A percentile compares a stretch with the other conserved stretches of the same genome.
Evolutionary conservation across 257 asterid species (phyloP).

Genomic region (Ehretia macrophylla): DNA sequence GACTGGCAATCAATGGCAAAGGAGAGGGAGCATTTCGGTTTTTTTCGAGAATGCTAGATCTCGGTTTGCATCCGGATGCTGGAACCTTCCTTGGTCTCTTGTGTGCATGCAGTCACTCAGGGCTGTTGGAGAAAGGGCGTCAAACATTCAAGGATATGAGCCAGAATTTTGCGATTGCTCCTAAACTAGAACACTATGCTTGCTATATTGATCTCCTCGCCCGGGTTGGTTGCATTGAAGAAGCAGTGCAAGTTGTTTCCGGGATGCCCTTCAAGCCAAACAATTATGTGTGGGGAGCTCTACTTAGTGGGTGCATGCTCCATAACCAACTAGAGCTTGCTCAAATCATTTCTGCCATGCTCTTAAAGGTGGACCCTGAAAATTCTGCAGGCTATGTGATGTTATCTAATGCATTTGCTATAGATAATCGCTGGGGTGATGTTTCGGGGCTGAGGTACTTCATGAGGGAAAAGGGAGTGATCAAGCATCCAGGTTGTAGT

Average conservation of each 20-base stretch:
- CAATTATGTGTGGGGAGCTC: constrained; percentile 67
- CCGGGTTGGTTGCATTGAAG: constrained; percentile 60
- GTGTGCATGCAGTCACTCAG: constrained; percentile 63
- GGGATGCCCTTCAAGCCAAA: constrained; percentile 61
- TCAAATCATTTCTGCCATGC: constrained; percentile 44
- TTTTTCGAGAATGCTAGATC: constrained; percentile 42
- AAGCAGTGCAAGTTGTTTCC: constrained; percentile 48
- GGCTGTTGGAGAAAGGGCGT: constrained; percentile 54
- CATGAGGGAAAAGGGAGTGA: constrained; percentile 64
- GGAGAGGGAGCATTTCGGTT: constrained; percentile 52
- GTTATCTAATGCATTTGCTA: constrained; percentile 67
- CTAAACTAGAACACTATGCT: constrained; percentile 65
- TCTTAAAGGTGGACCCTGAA: constrained; percentile 54
- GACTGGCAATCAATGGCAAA: constrained; percentile 62
- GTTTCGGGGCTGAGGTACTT: constrained; percentile 47
- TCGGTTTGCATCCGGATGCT: constrained; percentile 33
- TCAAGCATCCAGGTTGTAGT: constrained; percentile 61
- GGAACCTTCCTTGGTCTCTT: constrained; percentile 47
- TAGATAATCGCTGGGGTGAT: constrained; percentile 44
- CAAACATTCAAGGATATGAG: constrained; percentile 41
- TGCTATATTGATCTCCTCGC: constrained; percentile 70
- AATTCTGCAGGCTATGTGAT: constrained; percentile 76
- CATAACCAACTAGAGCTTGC: constrained; percentile 57
- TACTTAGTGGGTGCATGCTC: constrained; percentile 54
- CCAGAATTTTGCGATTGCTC: constrained; percentile 19